These are phyloP conservation scores for Berkeleyomyces basicola DNA, from an alignment of 2,329 filamentous ascomycete genomes.

Conservation along the genomic window DNA sequence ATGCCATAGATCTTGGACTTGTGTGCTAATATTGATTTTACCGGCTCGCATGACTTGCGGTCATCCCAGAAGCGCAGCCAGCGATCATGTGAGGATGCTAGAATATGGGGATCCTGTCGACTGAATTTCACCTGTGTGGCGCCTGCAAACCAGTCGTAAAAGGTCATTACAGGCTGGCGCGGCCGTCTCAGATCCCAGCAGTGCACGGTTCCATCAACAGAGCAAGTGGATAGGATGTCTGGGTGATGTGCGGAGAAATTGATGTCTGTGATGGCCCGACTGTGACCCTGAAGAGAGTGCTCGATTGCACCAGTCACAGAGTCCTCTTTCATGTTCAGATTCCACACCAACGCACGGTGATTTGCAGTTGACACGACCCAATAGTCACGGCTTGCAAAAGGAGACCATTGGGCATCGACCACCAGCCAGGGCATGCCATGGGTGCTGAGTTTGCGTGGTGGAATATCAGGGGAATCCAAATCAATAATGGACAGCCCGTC, in stretches of 20 bases:
- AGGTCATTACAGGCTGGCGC: conserved; percentile 56
- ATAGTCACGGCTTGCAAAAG: conserved; percentile 73
- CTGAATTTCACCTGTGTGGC: conserved; percentile 95
- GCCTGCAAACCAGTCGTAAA: conserved; percentile 85
- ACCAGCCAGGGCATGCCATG: conserved; percentile 89
- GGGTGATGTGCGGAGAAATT: conserved; percentile 91
- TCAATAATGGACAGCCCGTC: conserved; percentile 85
- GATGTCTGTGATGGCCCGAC: conserved; percentile 82
- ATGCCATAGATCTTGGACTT: conserved; percentile 88
- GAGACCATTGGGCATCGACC: conserved; percentile 92
- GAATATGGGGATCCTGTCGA: conserved; percentile 65
- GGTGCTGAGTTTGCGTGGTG: conserved; percentile 62
- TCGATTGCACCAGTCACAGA: conserved; percentile 57
- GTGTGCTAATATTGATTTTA: conserved; percentile 75
- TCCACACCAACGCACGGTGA: conserved; percentile 88
- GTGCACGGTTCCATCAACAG: conserved; percentile 84
- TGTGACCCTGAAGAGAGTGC: conserved; percentile 68
- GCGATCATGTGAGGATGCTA: conserved; percentile 81
- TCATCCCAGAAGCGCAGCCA: conserved; percentile 84
- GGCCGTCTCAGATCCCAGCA: conserved; percentile 76
- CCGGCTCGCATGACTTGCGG: conserved; percentile 57
- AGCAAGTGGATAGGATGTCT: conserved; percentile 75
- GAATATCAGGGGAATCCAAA: conserved; percentile 74
- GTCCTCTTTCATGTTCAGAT: conserved; percentile 64
- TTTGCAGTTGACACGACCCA: conserved; percentile 94